Percentiles rank a stretch among this genome's conserved stretches.
These are phyloP conservation scores for Fraxinus latifolia DNA, from an alignment of 305 asterid genomes.

Conservation along the genomic window DNA sequence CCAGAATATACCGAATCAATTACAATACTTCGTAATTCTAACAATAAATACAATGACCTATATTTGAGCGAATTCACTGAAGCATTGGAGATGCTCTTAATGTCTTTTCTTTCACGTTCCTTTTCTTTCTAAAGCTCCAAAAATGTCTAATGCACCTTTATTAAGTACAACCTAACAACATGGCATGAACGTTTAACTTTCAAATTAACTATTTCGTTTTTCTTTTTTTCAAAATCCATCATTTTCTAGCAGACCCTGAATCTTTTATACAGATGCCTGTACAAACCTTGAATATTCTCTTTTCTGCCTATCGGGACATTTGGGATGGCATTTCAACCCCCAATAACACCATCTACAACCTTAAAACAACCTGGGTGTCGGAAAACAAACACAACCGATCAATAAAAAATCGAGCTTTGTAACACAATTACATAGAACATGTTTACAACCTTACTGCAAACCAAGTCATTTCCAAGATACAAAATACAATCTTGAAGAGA, in stretches of 20 bases:
- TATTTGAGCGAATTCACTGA: no score
- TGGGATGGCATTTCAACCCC: not conserved
- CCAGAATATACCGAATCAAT: not conserved
- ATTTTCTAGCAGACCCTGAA: not conserved
- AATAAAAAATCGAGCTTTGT: not conserved
- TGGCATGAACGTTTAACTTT: not conserved
- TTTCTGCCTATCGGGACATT: not conserved
- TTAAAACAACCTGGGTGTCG: not conserved
- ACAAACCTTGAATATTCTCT: not conserved
- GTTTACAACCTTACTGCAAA: not conserved
- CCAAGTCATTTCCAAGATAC: not conserved
- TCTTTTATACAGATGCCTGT: not conserved
- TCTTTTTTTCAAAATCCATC: not conserved
- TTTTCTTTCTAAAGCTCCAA: no score
- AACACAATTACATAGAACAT: not conserved
- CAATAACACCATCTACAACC: not conserved
- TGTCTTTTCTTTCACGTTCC: no score
- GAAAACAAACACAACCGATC: not conserved
- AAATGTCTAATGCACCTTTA: no score
- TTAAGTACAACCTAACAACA: not conserved
- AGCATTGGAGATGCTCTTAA: no score
- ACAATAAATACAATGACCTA: no score
- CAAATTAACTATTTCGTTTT: not conserved
- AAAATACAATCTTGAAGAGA: not conserved
- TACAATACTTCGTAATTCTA: not conserved